Conservation (phyloP, 163 green algal genomes). For the Picocystis sp. region DNA sequence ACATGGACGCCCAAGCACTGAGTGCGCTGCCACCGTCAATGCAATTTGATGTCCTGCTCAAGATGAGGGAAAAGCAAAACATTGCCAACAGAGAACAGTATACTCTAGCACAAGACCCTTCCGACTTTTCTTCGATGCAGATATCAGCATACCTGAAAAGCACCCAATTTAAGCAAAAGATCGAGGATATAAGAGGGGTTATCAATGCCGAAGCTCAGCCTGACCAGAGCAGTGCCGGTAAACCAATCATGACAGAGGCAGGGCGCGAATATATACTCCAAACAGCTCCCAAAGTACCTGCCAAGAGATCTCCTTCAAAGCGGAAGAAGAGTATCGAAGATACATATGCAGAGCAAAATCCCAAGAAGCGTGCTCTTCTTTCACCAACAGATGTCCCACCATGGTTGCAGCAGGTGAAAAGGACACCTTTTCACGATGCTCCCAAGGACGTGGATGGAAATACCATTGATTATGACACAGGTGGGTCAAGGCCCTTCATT, state of each 20-base stretch:
- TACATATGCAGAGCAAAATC: no score
- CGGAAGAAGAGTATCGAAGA: no score
- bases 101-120: slow-evolving; percentile 10
- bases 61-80: slow-evolving; percentile 34
- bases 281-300: background rate
- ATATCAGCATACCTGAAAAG: slow-evolving; percentile 69
- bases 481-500: slow-evolving; percentile 43
- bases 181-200: slow-evolving; percentile 11
- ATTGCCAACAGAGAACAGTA: slow-evolving; percentile 26
- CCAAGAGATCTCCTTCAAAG: no score
- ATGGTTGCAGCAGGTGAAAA: no score
- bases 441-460: no score
- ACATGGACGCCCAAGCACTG: slow-evolving; percentile 61
- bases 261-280: slow-evolving; percentile 47
- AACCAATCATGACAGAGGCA: slow-evolving; percentile 32
- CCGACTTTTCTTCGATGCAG: slow-evolving; percentile 47
- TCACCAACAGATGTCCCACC: no score
- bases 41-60: slow-evolving; percentile 64
- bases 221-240: slow-evolving; percentile 3
- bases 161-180: slow-evolving; percentile 17
- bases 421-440: no score
- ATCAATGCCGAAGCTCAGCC: no score
- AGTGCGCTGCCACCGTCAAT: slow-evolving; percentile 41
- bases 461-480: slow-evolving; percentile 9
- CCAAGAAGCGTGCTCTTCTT: no score